Percentiles rank a stretch among this genome's conserved stretches.
phyloP scores from a whole-genome alignment of 257 asterid species.

The Solanum verrucosum region DNA sequence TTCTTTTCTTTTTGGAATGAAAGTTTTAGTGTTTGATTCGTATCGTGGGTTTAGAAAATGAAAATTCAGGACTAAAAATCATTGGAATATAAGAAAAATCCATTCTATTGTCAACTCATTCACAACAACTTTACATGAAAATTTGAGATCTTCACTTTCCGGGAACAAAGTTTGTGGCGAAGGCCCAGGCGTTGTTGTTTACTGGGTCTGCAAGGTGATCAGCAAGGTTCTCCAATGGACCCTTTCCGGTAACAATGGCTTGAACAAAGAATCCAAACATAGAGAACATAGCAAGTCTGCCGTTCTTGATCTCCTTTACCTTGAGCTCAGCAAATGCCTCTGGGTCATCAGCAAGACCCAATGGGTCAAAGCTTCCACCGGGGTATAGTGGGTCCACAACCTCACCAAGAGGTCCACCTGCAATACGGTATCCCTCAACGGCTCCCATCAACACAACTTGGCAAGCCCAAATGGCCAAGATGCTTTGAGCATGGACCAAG shows the following conservation, averaged over 20 bases:
- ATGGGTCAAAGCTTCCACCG: conserved; percentile 20
- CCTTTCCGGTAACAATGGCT: conserved; percentile 56
- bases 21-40: no score
- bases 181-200: background rate
- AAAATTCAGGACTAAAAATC: background rate
- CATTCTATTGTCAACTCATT: background rate
- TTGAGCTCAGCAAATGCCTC: conserved; percentile 51
- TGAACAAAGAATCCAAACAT: conserved; percentile 64
- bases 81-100: background rate
- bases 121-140: background rate
- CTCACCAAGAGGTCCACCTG: conserved; percentile 15
- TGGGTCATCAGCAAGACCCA: conserved; percentile 27
- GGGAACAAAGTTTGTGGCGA: background rate
- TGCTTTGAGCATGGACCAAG: conserved; percentile 62
- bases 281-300: conserved; percentile 47
- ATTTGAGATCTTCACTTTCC: background rate
- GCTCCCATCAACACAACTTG: conserved; percentile 71
- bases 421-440: conserved; percentile 55
- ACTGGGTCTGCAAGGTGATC: conserved; percentile 57
- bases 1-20: background rate
- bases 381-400: conserved; percentile 13
- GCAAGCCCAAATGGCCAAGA: conserved; percentile 61
- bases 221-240: conserved; percentile 52
- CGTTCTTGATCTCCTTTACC: conserved; percentile 58
- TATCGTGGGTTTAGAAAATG: background rate